These are phyloP conservation scores for Wallemia mellicola DNA, from an alignment of 1,284 basidiomycete species.

Conservation along the genomic window DNA sequence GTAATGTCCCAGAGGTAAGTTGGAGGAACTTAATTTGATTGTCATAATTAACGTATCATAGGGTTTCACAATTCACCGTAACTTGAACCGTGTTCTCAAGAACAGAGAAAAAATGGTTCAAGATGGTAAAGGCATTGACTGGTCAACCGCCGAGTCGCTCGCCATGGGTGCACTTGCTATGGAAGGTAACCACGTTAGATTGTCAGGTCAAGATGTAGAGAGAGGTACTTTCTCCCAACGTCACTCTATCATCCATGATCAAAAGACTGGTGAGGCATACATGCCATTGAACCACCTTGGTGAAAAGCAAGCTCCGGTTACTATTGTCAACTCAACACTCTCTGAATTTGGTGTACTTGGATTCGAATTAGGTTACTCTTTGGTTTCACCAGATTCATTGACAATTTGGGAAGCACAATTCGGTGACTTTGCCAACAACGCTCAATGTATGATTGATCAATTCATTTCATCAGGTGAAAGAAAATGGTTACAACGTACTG, in stretches of 20 bases:
- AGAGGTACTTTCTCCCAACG: slow-evolving; percentile 98
- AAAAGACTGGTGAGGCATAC: slow-evolving; percentile 69
- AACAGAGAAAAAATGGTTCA: slow-evolving; percentile 66
- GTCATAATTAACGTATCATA: too few species aligned
- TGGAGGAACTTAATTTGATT: too few species aligned
- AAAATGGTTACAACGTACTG: slow-evolving; percentile 91
- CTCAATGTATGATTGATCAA: slow-evolving; percentile 95
- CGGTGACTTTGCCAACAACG: slow-evolving; percentile 91
- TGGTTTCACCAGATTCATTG: slow-evolving; percentile 75
- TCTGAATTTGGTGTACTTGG: slow-evolving; percentile 88
- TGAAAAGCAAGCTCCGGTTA: slow-evolving; percentile 67
- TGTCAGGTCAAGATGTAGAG: slow-evolving; percentile 96
- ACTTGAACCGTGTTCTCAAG: slow-evolving; percentile 71
- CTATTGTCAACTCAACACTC: slow-evolving; percentile 85
- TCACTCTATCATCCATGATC: slow-evolving; percentile 90
- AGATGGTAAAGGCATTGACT: slow-evolving; percentile 79
- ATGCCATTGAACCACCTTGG: slow-evolving; percentile 66
- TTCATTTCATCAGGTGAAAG: slow-evolving; percentile 93
- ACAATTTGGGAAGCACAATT: slow-evolving; percentile 88
- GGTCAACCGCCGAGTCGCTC: slow-evolving; percentile 92
- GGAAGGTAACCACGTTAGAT: slow-evolving; percentile 76
- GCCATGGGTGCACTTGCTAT: slow-evolving; percentile 78
- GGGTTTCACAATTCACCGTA: slow-evolving; percentile 65
- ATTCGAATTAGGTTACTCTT: slow-evolving; percentile 94
- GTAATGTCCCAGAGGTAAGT: slow-evolving; percentile 54